Percentiles rank a stretch among this genome's conserved stretches.
Conservation (phyloP, 768 basidiomycete species). For the Hydnomerulius pinastri region DNA sequence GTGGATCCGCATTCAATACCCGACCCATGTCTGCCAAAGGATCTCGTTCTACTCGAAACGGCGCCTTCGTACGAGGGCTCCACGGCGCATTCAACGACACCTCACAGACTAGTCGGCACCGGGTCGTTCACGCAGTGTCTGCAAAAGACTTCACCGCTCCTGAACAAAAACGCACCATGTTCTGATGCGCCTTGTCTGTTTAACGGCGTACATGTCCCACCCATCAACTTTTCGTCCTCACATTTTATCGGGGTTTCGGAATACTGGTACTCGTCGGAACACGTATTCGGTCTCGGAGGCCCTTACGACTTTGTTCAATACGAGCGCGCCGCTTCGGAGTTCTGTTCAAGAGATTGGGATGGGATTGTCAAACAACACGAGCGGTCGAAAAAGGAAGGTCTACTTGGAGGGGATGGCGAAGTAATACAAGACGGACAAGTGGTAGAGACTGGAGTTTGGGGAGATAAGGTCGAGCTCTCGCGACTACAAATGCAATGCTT, state of each 20-base stretch:
- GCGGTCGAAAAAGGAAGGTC: constrained; percentile 46
- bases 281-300: constrained; percentile 93
- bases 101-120: constrained; percentile 75
- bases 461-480: constrained; percentile 73
- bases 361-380: constrained; percentile 71
- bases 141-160: constrained; percentile 64
- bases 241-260: constrained; percentile 97
- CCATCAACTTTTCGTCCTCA: constrained; percentile 90
- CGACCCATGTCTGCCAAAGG: constrained; percentile 90
- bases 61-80: constrained; percentile 46
- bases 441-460: constrained; percentile 70
- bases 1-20: constrained; percentile 44
- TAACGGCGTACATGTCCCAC: constrained; percentile 91
- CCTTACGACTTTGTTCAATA: constrained; percentile 96
- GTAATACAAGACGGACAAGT: constrained; percentile 59
- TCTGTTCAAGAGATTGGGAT: constrained; percentile 80
- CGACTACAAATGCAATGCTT: constrained; percentile 98
- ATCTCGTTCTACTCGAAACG: constrained; percentile 61
- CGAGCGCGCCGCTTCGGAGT: constrained; percentile 87
- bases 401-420: constrained; percentile 65
- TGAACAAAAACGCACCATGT: constrained; percentile 86
- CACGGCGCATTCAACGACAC: constrained; percentile 45
- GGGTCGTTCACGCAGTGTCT: constrained; percentile 91
- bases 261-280: constrained; percentile 99
- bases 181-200: constrained; percentile 86